Percentiles rank a stretch among this genome's conserved stretches.
Evolutionary conservation across 2,329 filamentous ascomycete genomes (phyloP).

Genomic region (Aspergillus pseudonomiae): DNA sequence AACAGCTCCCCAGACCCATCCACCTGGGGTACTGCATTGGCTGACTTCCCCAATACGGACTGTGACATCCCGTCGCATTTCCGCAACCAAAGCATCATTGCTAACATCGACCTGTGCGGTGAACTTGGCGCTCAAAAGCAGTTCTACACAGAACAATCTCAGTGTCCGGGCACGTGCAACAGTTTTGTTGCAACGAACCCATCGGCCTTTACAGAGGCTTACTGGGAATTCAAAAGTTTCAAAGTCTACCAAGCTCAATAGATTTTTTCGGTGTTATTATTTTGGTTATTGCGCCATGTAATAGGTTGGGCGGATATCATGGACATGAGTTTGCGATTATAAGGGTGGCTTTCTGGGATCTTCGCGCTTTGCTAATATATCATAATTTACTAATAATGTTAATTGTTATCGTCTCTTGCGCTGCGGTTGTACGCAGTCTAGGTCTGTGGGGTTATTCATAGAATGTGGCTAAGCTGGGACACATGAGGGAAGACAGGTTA

Average conservation of each 20-base stretch:
- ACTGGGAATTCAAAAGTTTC: slow-evolving; percentile 67
- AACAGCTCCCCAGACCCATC: slow-evolving; percentile 60
- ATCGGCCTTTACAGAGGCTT: slow-evolving; percentile 60
- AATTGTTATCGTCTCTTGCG: background rate
- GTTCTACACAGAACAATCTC: slow-evolving; percentile 37
- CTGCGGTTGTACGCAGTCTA: too few species aligned
- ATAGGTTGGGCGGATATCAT: background rate
- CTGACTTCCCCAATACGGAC: slow-evolving; percentile 66
- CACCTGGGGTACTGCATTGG: slow-evolving; percentile 63
- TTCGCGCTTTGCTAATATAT: background rate
- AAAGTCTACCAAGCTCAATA: slow-evolving; percentile 55
- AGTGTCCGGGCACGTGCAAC: slow-evolving; percentile 58
- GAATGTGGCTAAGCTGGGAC: background rate
- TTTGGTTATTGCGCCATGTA: background rate
- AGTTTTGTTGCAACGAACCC: slow-evolving; percentile 63
- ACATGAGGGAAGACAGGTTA: background rate
- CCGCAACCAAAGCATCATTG: slow-evolving; percentile 66
- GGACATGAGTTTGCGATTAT: background rate
- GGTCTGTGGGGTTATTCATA: background rate
- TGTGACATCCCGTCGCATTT: slow-evolving; percentile 65
- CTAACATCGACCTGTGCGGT: slow-evolving; percentile 68
- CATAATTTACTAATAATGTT: background rate
- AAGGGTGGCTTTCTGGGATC: background rate
- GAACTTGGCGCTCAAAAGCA: slow-evolving; percentile 48
- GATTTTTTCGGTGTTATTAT: background rate